phyloP scores from a whole-genome alignment of 371 early-diverging fungal genomes.

The Apophysomyces variabilis region DNA sequence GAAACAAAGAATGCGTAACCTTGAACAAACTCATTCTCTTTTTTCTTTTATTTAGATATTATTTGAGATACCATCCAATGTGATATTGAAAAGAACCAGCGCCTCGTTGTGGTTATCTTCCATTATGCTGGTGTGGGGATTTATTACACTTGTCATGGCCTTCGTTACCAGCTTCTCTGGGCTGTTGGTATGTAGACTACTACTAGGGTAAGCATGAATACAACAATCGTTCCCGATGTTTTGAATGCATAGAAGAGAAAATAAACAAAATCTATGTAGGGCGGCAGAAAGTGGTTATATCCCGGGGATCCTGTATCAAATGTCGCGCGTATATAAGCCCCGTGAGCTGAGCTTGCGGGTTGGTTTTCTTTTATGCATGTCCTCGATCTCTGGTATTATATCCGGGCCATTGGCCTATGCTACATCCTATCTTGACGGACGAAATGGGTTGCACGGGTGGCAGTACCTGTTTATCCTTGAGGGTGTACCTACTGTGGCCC shows the following conservation, averaged over 20 bases:
- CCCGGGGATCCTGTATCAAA: conserved; percentile 17
- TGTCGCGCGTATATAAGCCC: conserved; percentile 17
- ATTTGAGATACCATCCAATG: conserved; percentile 19
- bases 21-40: not conserved
- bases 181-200: conserved; percentile 13
- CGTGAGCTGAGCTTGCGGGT: conserved; percentile 17
- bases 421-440: conserved; percentile 13
- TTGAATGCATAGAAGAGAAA: not conserved
- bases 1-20: not conserved
- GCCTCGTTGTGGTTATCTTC: conserved; percentile 15
- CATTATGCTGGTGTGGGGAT: conserved; percentile 22
- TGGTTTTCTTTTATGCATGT: conserved; percentile 15
- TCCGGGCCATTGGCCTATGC: conserved; percentile 12
- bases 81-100: conserved; percentile 13
- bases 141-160: conserved; percentile 12
- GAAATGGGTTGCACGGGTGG: conserved; percentile 19
- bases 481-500: conserved; percentile 16
- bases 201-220: conserved; percentile 12
- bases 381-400: conserved; percentile 14
- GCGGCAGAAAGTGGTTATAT: conserved; percentile 15
- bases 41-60: conserved; percentile 2
- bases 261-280: not conserved
- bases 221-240: not conserved
- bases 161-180: conserved; percentile 9
- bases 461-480: conserved; percentile 19